phyloP scores from a whole-genome alignment of 768 basidiomycete species.

The Chalciporus sphaerocephalus region DNA sequence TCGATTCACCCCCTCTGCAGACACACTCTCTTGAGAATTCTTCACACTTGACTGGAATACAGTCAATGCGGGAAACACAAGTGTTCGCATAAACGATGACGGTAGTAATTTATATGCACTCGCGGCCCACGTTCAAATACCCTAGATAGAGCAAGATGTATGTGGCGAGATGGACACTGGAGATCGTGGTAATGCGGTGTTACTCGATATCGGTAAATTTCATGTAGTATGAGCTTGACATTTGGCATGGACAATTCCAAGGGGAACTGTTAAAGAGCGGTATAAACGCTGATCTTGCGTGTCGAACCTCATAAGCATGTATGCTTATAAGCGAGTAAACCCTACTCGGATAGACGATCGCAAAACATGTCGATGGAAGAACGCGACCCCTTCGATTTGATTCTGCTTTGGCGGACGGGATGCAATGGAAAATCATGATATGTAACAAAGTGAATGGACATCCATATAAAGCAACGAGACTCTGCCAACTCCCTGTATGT shows the following conservation, averaged over 20 bases:
- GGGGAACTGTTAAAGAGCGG: no score
- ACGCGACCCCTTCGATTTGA: conserved; percentile 8
- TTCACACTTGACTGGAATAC: conserved; percentile 1
- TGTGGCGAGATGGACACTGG: background rate
- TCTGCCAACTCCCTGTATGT: background rate
- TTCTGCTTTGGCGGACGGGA: conserved; percentile 13
- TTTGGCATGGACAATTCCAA: no score
- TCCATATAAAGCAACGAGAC: conserved; percentile 10
- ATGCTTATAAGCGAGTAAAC: background rate
- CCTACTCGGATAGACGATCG: background rate
- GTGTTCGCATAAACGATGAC: conserved; percentile 15
- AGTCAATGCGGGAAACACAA: conserved; percentile 12
- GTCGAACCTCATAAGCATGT: background rate
- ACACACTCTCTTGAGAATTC: conserved; percentile 12
- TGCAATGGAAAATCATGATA: conserved; percentile 15
- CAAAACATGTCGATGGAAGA: background rate
- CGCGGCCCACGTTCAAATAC: background rate
- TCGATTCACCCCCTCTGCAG: conserved; percentile 22
- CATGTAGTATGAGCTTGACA: no score
- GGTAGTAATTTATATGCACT: conserved; percentile 23
- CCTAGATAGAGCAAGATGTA: background rate
- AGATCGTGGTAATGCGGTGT: background rate
- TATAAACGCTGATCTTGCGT: background rate
- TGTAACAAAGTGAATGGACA: conserved; percentile 9
- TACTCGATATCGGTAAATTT: no score